Conservation (phyloP, 2,329 filamentous ascomycete species). For the Penicillium sp. region DNA sequence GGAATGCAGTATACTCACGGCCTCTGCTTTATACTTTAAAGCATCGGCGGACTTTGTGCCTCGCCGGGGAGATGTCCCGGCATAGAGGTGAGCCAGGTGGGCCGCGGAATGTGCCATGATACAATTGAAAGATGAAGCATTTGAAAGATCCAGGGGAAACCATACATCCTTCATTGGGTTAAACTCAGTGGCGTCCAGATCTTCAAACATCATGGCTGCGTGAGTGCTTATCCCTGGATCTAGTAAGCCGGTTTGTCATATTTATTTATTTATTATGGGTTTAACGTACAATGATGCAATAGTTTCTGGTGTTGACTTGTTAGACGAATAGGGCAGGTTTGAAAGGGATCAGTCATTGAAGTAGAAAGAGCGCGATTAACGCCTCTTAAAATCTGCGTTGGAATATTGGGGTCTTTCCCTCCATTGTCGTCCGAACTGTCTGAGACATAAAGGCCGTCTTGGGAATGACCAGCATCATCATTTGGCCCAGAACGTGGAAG, state of each 20-base stretch:
- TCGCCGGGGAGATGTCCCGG: constrained; percentile 19
- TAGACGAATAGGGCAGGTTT: not conserved
- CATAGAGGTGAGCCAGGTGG: constrained; percentile 34
- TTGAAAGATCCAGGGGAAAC: constrained; percentile 39
- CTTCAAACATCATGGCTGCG: constrained; percentile 32
- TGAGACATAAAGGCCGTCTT: not conserved
- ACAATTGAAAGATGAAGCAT: constrained; percentile 39
- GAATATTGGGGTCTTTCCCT: not conserved
- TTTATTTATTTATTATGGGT: not conserved
- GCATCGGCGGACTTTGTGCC: constrained; percentile 4
- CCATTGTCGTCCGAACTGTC: not conserved
- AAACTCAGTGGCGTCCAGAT: constrained; percentile 24
- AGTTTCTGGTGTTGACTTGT: constrained; percentile 19
- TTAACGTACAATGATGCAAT: constrained; percentile 33
- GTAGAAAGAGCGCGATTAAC: constrained; percentile 24
- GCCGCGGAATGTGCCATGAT: constrained; percentile 42
- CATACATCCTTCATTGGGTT: constrained; percentile 41
- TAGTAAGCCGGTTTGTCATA: not conserved
- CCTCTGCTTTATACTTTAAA: constrained; percentile 10
- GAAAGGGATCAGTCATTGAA: not conserved
- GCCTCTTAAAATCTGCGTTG: constrained; percentile 19
- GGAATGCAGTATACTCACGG: constrained; percentile 5
- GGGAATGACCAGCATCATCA: not conserved
- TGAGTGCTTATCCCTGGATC: constrained; percentile 27
- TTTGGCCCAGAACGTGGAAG: not conserved